These are phyloP conservation scores for Ascochyta viciae-villosae DNA, from an alignment of 2,329 filamentous ascomycete genomes.

Conservation along the genomic window DNA sequence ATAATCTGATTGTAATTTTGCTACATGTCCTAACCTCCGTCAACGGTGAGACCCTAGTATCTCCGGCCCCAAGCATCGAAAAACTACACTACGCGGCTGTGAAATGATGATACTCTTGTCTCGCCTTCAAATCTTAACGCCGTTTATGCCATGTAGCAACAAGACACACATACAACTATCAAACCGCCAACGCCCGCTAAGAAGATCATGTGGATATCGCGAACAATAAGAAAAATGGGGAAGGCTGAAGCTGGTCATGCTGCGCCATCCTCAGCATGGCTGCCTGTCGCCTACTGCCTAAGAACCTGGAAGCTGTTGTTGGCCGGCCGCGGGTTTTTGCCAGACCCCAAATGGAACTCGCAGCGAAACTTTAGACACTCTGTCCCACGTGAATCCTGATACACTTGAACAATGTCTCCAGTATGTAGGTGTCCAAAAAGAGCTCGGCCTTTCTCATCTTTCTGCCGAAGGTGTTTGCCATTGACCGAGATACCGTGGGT, in stretches of 20 bases:
- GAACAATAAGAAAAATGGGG: not conserved
- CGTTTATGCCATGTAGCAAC: not conserved
- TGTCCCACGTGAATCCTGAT: conserved; percentile 55
- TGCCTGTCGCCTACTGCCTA: not conserved
- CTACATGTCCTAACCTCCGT: not conserved
- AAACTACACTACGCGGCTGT: not conserved
- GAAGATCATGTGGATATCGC: conserved; percentile 14
- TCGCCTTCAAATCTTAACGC: not conserved
- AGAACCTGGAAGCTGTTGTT: conserved; percentile 35
- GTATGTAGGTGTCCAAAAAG: conserved; percentile 74
- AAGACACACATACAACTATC: not conserved
- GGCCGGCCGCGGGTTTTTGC: conserved; percentile 35
- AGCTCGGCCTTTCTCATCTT: conserved; percentile 57
- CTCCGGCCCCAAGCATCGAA: not conserved
- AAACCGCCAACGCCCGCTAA: conserved; percentile 13
- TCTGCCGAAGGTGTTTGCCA: conserved; percentile 67
- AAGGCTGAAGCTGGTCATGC: not conserved
- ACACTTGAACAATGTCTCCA: conserved; percentile 79
- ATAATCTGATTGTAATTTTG: not conserved
- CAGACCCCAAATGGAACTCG: conserved; percentile 53
- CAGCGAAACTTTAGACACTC: conserved; percentile 52
- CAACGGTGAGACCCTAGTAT: too few relatives aligned
- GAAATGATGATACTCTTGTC: not conserved
- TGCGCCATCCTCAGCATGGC: not conserved
- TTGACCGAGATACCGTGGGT: conserved; percentile 80